Conservation (phyloP, 148 eudicot species). For the Cornus suecica region DNA sequence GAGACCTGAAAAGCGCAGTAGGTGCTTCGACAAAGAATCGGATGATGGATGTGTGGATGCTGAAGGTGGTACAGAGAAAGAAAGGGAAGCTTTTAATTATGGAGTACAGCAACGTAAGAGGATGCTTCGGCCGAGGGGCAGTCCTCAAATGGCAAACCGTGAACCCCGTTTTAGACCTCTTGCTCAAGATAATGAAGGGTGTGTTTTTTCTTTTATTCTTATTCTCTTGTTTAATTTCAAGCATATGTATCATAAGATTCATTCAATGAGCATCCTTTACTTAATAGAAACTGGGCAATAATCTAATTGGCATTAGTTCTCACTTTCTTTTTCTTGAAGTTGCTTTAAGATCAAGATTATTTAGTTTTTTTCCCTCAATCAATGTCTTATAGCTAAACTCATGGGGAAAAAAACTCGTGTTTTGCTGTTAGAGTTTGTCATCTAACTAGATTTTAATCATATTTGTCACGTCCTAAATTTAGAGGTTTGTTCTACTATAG, state of each 20-base stretch:
- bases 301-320: background rate
- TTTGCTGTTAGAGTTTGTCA: background rate
- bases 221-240: background rate
- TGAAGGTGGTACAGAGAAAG: conserved; percentile 68
- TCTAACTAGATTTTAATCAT: background rate
- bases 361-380: background rate
- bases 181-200: conserved; percentile 83
- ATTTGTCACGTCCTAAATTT: background rate
- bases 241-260: background rate
- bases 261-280: no score
- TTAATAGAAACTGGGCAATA: no score
- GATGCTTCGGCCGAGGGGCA: conserved; percentile 93
- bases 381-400: background rate
- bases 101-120: conserved; percentile 92
- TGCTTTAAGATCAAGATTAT: background rate
- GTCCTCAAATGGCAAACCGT: conserved; percentile 70
- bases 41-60: conserved; percentile 68
- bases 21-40: conserved; percentile 62
- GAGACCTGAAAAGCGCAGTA: conserved; percentile 76
- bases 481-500: background rate
- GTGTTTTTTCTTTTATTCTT: conserved; percentile 16
- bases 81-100: conserved; percentile 68
- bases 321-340: background rate
- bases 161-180: conserved; percentile 75
- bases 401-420: background rate